Percentiles rank a stretch among this genome's conserved stretches.
Conservation (phyloP, 2,329 filamentous ascomycete species). For the Monosporascus cannonballus region DNA sequence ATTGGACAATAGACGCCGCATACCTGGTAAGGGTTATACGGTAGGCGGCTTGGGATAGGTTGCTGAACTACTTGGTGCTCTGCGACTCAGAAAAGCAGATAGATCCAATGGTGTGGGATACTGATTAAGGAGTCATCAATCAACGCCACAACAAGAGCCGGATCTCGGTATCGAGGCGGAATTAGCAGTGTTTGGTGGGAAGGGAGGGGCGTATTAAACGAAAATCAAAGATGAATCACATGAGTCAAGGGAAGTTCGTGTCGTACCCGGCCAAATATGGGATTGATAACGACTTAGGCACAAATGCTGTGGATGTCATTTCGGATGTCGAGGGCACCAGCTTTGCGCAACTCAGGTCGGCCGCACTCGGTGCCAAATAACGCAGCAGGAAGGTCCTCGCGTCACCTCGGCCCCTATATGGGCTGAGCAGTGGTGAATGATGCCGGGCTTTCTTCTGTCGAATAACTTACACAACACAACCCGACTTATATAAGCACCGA, state of each 20-base stretch:
- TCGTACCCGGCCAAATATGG: conserved; percentile 5
- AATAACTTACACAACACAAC: neutral
- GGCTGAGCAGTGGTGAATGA: conserved; percentile 2
- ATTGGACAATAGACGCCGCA: no score
- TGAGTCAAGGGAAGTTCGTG: conserved; percentile 2
- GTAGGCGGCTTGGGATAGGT: no score
- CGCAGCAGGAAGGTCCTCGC: conserved; percentile 9
- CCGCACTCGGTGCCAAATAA: conserved; percentile 10
- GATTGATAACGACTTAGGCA: conserved; percentile 2
- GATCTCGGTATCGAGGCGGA: neutral
- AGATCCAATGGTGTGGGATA: neutral
- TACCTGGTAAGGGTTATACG: no score
- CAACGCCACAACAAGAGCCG: no score
- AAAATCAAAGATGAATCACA: neutral
- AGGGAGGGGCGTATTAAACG: neutral
- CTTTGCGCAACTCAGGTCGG: conserved; percentile 15
- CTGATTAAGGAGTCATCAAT: neutral
- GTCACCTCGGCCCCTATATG: conserved; percentile 9
- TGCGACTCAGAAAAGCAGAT: neutral
- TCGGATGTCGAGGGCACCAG: conserved; percentile 12
- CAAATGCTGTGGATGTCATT: conserved; percentile 15
- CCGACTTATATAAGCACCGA: neutral
- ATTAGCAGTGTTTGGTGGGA: neutral
- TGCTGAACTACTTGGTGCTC: no score
- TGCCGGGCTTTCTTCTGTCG: neutral